Evolutionary conservation across 140 eudicot species (phyloP).

Genomic region (Oenanthe javanica): DNA sequence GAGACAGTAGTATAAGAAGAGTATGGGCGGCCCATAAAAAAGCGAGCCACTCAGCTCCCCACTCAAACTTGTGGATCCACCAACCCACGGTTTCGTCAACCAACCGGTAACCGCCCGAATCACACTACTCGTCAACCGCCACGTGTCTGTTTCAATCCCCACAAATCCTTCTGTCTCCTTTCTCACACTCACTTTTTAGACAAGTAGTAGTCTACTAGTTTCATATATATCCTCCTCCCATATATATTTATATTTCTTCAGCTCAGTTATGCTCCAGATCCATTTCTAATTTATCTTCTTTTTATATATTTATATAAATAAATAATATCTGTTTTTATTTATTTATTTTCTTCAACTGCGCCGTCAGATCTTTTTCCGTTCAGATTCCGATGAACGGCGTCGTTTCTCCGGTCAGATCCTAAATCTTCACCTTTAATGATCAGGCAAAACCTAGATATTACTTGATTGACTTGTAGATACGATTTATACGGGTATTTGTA

Average conservation of each 20-base stretch:
- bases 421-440: neutral
- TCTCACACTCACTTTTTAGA: neutral
- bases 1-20: too few relatives aligned
- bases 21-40: neutral
- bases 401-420: neutral
- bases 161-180: neutral
- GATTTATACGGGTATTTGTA: neutral
- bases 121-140: neutral
- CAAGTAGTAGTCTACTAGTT: too few relatives aligned
- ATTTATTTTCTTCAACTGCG: neutral
- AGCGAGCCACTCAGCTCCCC: neutral
- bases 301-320: too few relatives aligned
- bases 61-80: neutral
- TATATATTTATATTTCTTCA: too few relatives aligned
- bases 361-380: neutral
- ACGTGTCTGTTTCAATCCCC: conserved; percentile 1
- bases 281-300: neutral
- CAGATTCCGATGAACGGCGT: conserved; percentile 1
- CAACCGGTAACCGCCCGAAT: neutral
- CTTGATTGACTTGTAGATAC: neutral
- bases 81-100: neutral
- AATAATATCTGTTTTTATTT: neutral
- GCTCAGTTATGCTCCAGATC: neutral
- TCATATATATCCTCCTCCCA: neutral
- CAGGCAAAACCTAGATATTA: neutral